Conservation (phyloP, 1,284 basidiomycete species). For the Pholiota adiposa region DNA sequence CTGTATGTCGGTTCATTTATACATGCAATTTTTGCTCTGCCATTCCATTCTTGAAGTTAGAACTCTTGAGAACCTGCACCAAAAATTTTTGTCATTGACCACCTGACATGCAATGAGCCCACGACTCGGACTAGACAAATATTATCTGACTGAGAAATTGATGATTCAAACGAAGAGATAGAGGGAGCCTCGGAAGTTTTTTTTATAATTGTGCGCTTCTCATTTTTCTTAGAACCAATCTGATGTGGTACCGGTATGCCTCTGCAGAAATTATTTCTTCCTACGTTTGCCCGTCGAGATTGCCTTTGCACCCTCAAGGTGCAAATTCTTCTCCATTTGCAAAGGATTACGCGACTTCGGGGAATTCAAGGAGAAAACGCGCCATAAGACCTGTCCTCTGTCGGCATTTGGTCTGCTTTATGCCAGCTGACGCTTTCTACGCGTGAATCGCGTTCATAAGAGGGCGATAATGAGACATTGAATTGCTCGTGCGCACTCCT, state of each 20-base stretch:
- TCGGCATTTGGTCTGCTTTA: not conserved
- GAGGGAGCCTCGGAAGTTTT: too few species aligned
- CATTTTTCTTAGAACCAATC: not conserved
- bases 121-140: too few species aligned
- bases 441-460: not conserved
- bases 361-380: not conserved
- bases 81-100: too few species aligned
- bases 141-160: not conserved
- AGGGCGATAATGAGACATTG: not conserved
- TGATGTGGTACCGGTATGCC: not conserved
- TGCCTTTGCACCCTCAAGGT: too few species aligned
- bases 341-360: not conserved
- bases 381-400: not conserved
- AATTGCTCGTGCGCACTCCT: not conserved
- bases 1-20: conserved; percentile 9
- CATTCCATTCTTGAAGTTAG: too few species aligned
- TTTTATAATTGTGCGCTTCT: not conserved
- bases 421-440: not conserved
- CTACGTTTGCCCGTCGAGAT: not conserved
- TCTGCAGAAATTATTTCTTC: not conserved
- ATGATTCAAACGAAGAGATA: not conserved
- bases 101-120: too few species aligned
- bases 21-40: not conserved
- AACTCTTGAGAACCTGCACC: too few species aligned
- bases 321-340: not conserved